These are phyloP conservation scores for Inosperma sp. DNA, from an alignment of 768 basidiomycete species.

Conservation along the genomic window DNA sequence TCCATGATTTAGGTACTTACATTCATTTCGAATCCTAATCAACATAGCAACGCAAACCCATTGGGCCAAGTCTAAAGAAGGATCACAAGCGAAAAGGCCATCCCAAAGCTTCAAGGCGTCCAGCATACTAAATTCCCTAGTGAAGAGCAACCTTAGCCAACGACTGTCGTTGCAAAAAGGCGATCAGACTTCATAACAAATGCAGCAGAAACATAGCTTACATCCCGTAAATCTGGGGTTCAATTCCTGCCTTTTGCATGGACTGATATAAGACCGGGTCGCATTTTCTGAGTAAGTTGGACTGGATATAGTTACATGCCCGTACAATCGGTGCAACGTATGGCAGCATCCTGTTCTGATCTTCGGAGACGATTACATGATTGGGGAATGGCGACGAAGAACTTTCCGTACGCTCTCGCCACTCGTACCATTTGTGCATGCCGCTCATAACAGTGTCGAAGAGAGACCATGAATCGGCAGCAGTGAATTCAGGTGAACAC, in stretches of 20 bases:
- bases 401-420: conserved; percentile 43
- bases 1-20: conserved; percentile 43
- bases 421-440: conserved; percentile 75
- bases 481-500: conserved; percentile 64
- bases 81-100: conserved; percentile 85
- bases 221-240: conserved; percentile 97
- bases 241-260: conserved; percentile 77
- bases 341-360: conserved; percentile 49
- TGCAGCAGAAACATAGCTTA: conserved; percentile 36
- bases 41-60: conserved; percentile 96
- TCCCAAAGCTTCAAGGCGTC: conserved; percentile 94
- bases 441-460: conserved; percentile 77
- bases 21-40: conserved; percentile 83
- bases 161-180: conserved; percentile 48
- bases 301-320: conserved; percentile 78
- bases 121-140: conserved; percentile 79
- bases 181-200: conserved; percentile 8
- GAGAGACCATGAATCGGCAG: conserved; percentile 84
- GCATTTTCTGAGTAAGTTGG: conserved; percentile 60
- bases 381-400: conserved; percentile 36
- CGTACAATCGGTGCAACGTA: conserved; percentile 83
- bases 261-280: conserved; percentile 77
- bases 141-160: conserved; percentile 91
- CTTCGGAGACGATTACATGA: conserved; percentile 43
- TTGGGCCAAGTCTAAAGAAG: conserved; percentile 68